Percentiles rank a stretch among this genome's conserved stretches.
These are phyloP conservation scores for Suillus clintonianus DNA, from an alignment of 768 basidiomycete genomes.

Conservation along the genomic window DNA sequence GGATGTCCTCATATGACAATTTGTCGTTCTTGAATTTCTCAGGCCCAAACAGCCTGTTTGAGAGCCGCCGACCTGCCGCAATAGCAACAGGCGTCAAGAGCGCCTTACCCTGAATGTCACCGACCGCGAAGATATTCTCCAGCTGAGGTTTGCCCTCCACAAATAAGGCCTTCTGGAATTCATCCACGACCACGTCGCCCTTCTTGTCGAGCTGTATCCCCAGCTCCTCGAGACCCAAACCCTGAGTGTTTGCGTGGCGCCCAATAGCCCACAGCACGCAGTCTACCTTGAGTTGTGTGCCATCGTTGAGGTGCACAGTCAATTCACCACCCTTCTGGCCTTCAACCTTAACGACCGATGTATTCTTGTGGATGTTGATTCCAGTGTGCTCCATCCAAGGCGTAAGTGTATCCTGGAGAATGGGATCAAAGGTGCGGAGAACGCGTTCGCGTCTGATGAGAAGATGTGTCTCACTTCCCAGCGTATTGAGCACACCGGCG, in stretches of 20 bases:
- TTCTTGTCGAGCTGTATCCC: conserved; percentile 75
- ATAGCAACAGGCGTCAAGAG: conserved; percentile 97
- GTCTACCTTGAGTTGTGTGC: conserved; percentile 83
- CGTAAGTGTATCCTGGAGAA: conserved; percentile 80
- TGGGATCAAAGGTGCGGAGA: conserved; percentile 89
- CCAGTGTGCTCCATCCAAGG: conserved; percentile 95
- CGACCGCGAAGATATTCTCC: conserved; percentile 67
- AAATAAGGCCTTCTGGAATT: conserved; percentile 77
- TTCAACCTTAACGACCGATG: conserved; percentile 74
- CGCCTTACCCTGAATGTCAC: conserved; percentile 92
- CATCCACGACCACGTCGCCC: conserved; percentile 88
- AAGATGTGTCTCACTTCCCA: conserved; percentile 90
- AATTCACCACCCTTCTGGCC: conserved; percentile 71
- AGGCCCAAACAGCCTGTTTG: conserved; percentile 90
- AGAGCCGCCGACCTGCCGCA: conserved; percentile 86
- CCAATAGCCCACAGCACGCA: conserved; percentile 94
- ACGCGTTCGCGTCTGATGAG: conserved; percentile 90
- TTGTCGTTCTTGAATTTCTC: conserved; percentile 86
- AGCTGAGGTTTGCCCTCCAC: conserved; percentile 43
- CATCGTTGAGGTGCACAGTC: conserved; percentile 74
- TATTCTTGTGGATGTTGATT: conserved; percentile 80
- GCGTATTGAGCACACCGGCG: conserved; percentile 88
- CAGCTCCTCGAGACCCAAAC: conserved; percentile 74
- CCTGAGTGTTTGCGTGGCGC: conserved; percentile 75
- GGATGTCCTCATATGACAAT: conserved; percentile 85